Conservation (phyloP, 225 moss, liverwort and hornwort species). For the Takakia lepidozioides region DNA sequence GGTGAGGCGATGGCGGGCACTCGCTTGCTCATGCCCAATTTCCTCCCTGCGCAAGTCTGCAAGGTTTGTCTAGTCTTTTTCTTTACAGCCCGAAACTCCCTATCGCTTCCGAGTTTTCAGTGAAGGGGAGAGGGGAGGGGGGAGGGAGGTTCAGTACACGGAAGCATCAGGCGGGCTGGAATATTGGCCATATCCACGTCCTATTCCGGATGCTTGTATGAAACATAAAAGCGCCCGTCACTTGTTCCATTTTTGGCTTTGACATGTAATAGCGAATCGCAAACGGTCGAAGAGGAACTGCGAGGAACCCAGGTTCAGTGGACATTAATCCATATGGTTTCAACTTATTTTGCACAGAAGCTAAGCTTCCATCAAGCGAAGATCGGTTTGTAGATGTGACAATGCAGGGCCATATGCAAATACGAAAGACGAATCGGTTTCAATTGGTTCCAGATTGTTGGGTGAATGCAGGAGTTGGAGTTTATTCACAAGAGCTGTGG, state of each 20-base stretch:
- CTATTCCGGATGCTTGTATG: no score
- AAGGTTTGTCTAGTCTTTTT: conserved; percentile 16
- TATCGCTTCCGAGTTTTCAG: no score
- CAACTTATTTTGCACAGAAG: not conserved
- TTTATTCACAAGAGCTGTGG: conserved; percentile 88
- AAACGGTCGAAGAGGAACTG: not conserved
- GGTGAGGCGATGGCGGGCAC: conserved; percentile 19
- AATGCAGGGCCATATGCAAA: no score
- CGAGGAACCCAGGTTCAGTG: no score
- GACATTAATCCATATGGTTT: not conserved
- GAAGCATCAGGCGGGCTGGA: no score
- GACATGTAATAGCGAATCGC: no score
- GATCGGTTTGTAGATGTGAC: no score
- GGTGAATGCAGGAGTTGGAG: conserved; percentile 52
- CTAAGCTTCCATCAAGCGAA: no score
- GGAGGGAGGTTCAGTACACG: not conserved
- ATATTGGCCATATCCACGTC: no score
- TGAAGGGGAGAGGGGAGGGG: not conserved
- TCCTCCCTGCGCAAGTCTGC: conserved; percentile 31
- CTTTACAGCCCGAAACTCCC: not conserved
- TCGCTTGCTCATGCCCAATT: conserved; percentile 29
- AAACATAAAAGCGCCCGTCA: no score
- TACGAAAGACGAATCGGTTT: no score
- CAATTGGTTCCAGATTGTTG: not conserved
- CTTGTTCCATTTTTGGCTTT: not conserved